Percentiles rank a stretch among this genome's conserved stretches.
These are phyloP conservation scores for Pythium guiyangense DNA, from an alignment of 352 stramenopile species.

Conservation along the genomic window DNA sequence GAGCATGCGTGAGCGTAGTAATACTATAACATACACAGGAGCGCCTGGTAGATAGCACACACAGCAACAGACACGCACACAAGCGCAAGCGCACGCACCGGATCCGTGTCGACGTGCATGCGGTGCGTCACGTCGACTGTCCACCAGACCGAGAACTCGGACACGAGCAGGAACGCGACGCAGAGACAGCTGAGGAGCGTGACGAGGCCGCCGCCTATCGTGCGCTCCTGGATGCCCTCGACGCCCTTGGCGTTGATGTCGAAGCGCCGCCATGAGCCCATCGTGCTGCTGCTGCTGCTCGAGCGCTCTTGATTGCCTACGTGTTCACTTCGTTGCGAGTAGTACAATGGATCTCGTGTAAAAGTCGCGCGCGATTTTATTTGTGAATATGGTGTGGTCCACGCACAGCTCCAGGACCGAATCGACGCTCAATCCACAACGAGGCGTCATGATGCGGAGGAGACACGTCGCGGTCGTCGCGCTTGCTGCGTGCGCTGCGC, in stretches of 20 bases:
- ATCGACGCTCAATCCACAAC: not conserved
- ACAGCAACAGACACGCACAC: not conserved
- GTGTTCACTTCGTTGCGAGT: no score
- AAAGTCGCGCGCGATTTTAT: no score
- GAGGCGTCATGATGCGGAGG: no score
- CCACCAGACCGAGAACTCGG: conserved; percentile 84
- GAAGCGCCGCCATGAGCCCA: conserved; percentile 75
- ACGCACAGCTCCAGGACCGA: not conserved
- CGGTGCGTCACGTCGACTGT: conserved; percentile 78
- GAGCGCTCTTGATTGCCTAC: conserved; percentile 9
- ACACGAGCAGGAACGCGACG: conserved; percentile 73
- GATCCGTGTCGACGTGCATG: conserved; percentile 84
- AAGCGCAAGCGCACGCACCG: conserved; percentile 41
- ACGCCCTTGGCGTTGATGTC: conserved; percentile 88
- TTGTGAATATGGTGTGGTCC: no score
- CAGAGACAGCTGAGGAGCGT: conserved; percentile 76
- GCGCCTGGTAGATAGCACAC: not conserved
- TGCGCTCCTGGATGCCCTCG: conserved; percentile 87
- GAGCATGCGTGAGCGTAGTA: not conserved
- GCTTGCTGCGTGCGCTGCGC: not conserved
- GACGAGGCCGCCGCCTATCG: conserved; percentile 74
- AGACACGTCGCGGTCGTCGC: no score
- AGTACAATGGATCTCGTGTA: no score
- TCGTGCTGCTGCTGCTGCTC: conserved; percentile 12
- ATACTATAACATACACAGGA: no score